Conservation (phyloP, 2,329 filamentous ascomycete genomes). For the Aspergillus alliaceus region DNA sequence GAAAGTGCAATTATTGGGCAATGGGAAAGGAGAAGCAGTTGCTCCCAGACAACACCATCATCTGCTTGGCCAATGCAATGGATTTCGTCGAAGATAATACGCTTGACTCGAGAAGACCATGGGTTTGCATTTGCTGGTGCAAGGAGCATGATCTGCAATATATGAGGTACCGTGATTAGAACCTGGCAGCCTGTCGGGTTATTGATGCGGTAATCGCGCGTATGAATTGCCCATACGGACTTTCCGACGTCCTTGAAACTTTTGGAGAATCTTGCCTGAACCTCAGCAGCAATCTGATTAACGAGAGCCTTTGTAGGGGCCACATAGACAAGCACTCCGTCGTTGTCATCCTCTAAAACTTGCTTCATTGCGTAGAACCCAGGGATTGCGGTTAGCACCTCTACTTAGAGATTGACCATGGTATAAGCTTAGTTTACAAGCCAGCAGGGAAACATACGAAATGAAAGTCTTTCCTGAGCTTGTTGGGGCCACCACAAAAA, state of each 20-base stretch:
- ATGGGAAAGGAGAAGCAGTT: constrained; percentile 70
- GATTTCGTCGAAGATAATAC: constrained; percentile 81
- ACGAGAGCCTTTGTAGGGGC: constrained; percentile 80
- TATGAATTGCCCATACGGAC: constrained; percentile 78
- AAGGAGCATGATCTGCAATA: constrained; percentile 76
- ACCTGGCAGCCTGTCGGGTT: constrained; percentile 72
- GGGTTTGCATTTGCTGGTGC: constrained; percentile 63
- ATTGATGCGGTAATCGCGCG: constrained; percentile 72
- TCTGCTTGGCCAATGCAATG: constrained; percentile 77
- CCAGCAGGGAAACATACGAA: constrained; percentile 34
- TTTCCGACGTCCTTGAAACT: constrained; percentile 52
- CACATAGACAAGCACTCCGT: constrained; percentile 73
- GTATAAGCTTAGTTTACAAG: not conserved
- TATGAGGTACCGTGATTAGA: constrained; percentile 51
- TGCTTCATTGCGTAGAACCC: constrained; percentile 79
- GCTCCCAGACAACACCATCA: constrained; percentile 76
- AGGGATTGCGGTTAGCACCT: not conserved
- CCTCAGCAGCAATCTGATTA: constrained; percentile 79
- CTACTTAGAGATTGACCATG: not conserved
- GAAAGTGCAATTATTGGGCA: constrained; percentile 79
- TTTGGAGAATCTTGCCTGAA: constrained; percentile 60
- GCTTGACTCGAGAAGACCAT: constrained; percentile 68
- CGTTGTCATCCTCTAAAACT: constrained; percentile 65
- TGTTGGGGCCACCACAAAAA: constrained; percentile 76
- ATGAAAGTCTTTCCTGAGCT: constrained; percentile 83